phyloP scores from a whole-genome alignment of 768 basidiomycete genomes.

The Suillus decipiens region DNA sequence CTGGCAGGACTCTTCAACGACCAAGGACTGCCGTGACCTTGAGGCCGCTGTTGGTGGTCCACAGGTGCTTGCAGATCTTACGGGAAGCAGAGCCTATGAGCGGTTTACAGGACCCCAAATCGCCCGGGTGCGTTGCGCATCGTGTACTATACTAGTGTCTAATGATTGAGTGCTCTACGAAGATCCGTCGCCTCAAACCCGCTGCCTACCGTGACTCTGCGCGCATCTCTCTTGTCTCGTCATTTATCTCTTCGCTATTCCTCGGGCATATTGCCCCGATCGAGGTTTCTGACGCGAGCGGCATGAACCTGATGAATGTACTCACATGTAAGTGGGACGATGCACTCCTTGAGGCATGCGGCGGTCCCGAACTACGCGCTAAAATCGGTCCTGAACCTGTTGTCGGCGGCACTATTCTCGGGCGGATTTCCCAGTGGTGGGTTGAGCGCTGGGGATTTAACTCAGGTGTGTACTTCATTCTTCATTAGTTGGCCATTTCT shows the following conservation, averaged over 20 bases:
- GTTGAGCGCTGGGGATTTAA: constrained; percentile 74
- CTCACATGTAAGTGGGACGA: constrained; percentile 75
- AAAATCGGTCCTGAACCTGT: constrained; percentile 82
- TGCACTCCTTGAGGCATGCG: constrained; percentile 62
- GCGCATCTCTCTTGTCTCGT: constrained; percentile 78
- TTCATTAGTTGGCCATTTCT: neutral
- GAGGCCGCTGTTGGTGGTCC: constrained; percentile 70
- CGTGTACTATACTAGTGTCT: neutral
- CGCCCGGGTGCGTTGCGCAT: constrained; percentile 51
- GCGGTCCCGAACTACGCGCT: constrained; percentile 60
- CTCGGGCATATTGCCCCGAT: constrained; percentile 76
- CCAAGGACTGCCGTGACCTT: constrained; percentile 66
- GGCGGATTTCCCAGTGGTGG: constrained; percentile 70
- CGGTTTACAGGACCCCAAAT: constrained; percentile 90
- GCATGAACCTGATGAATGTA: constrained; percentile 88
- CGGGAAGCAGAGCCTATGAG: constrained; percentile 84
- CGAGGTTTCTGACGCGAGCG: constrained; percentile 87
- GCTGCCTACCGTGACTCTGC: constrained; percentile 58
- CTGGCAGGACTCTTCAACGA: constrained; percentile 92
- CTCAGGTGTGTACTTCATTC: constrained; percentile 43
- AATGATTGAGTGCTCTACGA: neutral
- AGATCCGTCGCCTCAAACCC: constrained; percentile 61
- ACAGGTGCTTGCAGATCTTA: constrained; percentile 69
- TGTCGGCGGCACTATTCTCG: constrained; percentile 67
- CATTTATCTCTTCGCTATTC: constrained; percentile 83